Evolutionary conservation across 148 eudicot genomes (phyloP), one percentile per base, ranked within the genome.

Genomic region (Chenopodium quinoa): DNA sequence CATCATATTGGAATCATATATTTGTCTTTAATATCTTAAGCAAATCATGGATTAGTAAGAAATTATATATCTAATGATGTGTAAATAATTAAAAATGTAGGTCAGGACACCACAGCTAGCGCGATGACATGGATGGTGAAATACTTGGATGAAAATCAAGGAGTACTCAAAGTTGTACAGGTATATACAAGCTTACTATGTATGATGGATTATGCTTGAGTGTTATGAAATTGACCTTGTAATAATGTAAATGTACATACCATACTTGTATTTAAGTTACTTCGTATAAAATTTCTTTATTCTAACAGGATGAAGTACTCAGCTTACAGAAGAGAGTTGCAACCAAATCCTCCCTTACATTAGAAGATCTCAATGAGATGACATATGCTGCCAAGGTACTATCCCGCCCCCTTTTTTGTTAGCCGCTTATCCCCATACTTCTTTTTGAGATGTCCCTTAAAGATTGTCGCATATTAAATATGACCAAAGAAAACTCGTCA

Each of bases 71-170:
- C 7, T 40, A 40, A 40, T 40, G 60, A 34, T 50, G 7, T 34
- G 1, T 40, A 40, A 0, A 40, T 0, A 40, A 40, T 40, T 40
- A 40, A 40, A 6, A 6, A 54, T 83, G 62, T 77, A 89, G 91
- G 91, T 56, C 86, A 89, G 74, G 91, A 89, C 60, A 89, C 91
- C 50, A 89, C 91, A 8, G 89, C 91, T 37, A 89, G 89, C 48
- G 89, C 89, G 25, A 89, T 87, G 16, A 80, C 91, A 27, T 89
- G 91, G 91, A 89, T 89, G 88, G 89, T 89, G 25, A 89, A 89
- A 81, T 85, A 89, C 85, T 85, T 89, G 82, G 80, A 79, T 64
- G 91, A 89, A 76, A 89, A 89, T 75, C 86, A 77, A 81, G 83
- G 69, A 2, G 88, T 87, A 40, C 85, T 89, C 27, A 23, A 79